Evolutionary conservation across 2,329 filamentous ascomycete species (phyloP), one percentile per base, ranked within the genome.

Genomic region (Ophiostoma sp.): DNA sequence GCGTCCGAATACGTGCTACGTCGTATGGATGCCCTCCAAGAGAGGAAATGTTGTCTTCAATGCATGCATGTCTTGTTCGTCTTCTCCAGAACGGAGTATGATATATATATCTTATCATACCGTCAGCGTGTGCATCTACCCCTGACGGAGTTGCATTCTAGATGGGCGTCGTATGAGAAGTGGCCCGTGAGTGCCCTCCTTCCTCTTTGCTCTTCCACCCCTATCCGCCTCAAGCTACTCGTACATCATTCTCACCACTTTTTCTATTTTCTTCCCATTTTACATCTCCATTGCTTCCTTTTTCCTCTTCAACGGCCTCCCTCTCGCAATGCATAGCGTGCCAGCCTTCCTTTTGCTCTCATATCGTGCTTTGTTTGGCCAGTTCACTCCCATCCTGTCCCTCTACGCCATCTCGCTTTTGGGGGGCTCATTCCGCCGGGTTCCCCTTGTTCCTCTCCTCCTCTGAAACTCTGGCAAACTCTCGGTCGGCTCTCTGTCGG

Each of bases 251-350:
- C 27, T 27, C 55, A 60, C 55, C 55, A 18, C 55, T 60, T 60
- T 60, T 27, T 60, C 27, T 60, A 4, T 60, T 2, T 18, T 55
- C 49, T 27, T 60, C 55, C 12, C 12, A 60, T 14, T 60, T 60
- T 60, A 38, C 18, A 55, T 60, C 55, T 60, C 18, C 55, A 60
- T 60, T 12, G 38, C 27, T 60, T 18, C 55, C 27, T 60, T 60
- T 60, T 12, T 63, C 60, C 60, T 41, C 60, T 63, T 63, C 60
- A 63, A 63, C 60, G 60, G 60, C 9, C 36, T n/a, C 38, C 38
- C 60, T 63, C 60, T 42, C 27, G 9, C 49, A 62, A 38, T 41
- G 58, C 58, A 38, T 62, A 38, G 27, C 38, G 40, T 41, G n/a
- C 38, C 38, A 16, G 64, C 64, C 64, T 49, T 42, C 64, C n/a